Conservation (phyloP, 129 eudicot species). For the Calendula officinalis region DNA sequence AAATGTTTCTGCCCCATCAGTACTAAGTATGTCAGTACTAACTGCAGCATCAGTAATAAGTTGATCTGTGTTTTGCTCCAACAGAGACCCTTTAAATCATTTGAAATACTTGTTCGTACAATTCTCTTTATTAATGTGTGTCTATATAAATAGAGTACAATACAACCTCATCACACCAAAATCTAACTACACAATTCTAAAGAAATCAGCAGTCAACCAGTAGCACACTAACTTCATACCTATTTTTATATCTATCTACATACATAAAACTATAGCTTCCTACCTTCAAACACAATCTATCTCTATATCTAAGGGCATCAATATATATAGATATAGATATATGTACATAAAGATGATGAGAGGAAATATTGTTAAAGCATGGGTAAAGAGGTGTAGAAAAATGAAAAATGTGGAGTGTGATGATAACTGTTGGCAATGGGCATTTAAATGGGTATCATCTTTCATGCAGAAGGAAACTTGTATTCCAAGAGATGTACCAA, state of each 20-base stretch:
- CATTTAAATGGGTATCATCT: constrained; percentile 39
- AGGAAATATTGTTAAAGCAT: constrained; percentile 43
- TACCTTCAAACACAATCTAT: constrained; percentile 34
- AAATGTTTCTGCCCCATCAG: too few species aligned
- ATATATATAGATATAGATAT: neutral
- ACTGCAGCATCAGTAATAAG: too few species aligned
- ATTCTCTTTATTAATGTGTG: constrained; percentile 41
- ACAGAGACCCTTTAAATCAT: constrained; percentile 32
- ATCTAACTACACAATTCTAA: constrained; percentile 34
- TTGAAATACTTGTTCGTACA: constrained; percentile 63
- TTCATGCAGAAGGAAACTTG: constrained; percentile 30
- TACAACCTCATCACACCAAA: constrained; percentile 39
- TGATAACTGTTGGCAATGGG: constrained; percentile 56
- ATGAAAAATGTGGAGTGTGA: constrained; percentile 39
- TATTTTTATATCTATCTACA: constrained; percentile 23
- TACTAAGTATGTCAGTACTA: too few species aligned
- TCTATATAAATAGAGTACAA: constrained; percentile 25
- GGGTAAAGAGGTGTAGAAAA: constrained; percentile 50
- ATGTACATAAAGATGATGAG: constrained; percentile 26
- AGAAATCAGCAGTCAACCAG: constrained; percentile 22
- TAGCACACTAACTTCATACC: constrained; percentile 32
- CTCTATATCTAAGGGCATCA: constrained; percentile 4
- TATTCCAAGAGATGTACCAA: constrained; percentile 82
- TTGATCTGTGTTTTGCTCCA: too few species aligned
- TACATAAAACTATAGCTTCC: constrained; percentile 34